Evolutionary conservation across 805 yeast species (phyloP), one percentile per base, ranked within the genome.

Genomic region (Starmerella cellae): DNA sequence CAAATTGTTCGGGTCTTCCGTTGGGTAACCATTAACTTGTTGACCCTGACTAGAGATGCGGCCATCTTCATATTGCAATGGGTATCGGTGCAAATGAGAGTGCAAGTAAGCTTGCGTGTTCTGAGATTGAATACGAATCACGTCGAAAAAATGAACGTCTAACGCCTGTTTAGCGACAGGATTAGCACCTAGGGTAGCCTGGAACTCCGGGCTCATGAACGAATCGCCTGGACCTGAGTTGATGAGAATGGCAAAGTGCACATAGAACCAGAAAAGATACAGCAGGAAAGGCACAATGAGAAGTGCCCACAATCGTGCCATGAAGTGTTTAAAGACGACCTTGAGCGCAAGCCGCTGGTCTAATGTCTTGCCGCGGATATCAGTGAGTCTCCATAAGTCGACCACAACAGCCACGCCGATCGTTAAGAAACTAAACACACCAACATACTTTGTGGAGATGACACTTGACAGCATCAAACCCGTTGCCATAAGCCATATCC

Each of bases 391-490:
- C 33, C 42, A 53, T 55, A 91, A 68, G 55, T 91, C 96, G 41
- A 75, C 79, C 31, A 82, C 68, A 19, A 95, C 85, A 63, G 88
- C 83, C 48, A 84, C 72, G 38, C 99, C 99, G 43, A 91, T 85
- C 49, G 85, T 65, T 16, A 84, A 62, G 44, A 94, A 88, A 47
- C 83, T 82, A 56, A 91, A 83, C 43, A 88, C 70, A 55, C 99
- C 99, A 45, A 91, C 97, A 95, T 87, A 84, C 64, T 91, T 91
- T 44, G 85, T 94, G 23, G 94, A 80, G 58, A 88, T 79, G 17
- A 87, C 81, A 60, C 91, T 82, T 33, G 98, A 97, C 55, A 91
- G 75, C 36, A 75, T 68, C 40, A 84, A 64, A 51, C 99, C 99
- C 8, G 94, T 81, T 45, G 81, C 64, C 20, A 79, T 53, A 40